Evolutionary conservation across 2,329 filamentous ascomycete genomes (phyloP), one percentile per base, ranked within the genome.

Genomic region (Gremmenia infestans): DNA sequence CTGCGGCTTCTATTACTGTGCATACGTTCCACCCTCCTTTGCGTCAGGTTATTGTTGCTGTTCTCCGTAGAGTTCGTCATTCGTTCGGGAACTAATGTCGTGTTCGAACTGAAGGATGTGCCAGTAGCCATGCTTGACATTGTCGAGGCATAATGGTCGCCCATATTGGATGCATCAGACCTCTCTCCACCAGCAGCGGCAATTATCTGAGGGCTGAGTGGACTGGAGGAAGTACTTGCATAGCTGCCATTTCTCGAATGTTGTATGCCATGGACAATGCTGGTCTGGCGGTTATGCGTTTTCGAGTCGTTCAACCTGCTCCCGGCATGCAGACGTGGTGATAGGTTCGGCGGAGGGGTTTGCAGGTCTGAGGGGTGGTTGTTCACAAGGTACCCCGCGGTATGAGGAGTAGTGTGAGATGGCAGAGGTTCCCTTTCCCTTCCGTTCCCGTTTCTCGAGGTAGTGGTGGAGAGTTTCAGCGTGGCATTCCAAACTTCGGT

Each of bases 191-290:
- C 85, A 50, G 82, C 83, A 46, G 86, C 83, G 53, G 88, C 85
- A 67, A 93, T 91, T 72, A 91, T 86, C 72, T 95, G 88, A 53
- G 91, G 90, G 72, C 90, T 96, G 67, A 97, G 78, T 56, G 93
- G 93, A 71, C 89, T 96, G 28, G 87, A 87, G 37, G 87, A 83
- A 55, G 88, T 84, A 70, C 89, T 91, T 62, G 86, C 84, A 68
- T 88, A 84, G 74, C 92, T 97, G 65, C 91, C 88, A 80, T 95
- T 96, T 73, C 93, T 80, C 66, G 82, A 88, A 73, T 99, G 94
- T 72, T 96, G 92, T 64, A 96, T 86, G 67, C 94, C 93, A 83
- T 97, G 90, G 55, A 97, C 92, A 65, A 97, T 97, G 49, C 93
- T 97, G 0, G 93, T 96, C 75, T 99, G 91, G 54, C 94, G 87